Percentiles rank a stretch among this genome's conserved stretches.
These are phyloP conservation scores for Boletus vinaceobasis DNA, from an alignment of 768 basidiomycete species.

Conservation along the genomic window DNA sequence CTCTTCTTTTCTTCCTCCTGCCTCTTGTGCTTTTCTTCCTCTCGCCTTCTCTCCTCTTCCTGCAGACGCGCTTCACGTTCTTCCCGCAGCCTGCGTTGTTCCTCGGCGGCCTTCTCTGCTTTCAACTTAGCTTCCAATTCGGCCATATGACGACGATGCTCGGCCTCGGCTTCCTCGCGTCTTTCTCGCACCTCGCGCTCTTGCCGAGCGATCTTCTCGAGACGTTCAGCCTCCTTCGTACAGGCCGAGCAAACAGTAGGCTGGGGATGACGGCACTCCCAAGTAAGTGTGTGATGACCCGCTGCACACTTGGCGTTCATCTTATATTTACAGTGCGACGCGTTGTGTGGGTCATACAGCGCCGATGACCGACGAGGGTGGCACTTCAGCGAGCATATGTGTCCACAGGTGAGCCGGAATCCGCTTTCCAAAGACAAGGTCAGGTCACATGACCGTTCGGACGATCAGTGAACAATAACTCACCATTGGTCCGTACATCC, in stretches of 20 bases:
- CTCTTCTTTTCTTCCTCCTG: too few species aligned
- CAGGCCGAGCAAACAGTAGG: conserved; percentile 44
- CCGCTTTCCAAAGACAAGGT: neutral
- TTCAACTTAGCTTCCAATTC: conserved; percentile 29
- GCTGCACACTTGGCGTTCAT: conserved; percentile 37
- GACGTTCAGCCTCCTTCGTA: conserved; percentile 35
- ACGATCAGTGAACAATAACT: conserved; percentile 1
- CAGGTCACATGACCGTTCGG: neutral
- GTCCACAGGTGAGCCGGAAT: conserved; percentile 24
- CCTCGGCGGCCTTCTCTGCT: conserved; percentile 2
- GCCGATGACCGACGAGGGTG: conserved; percentile 49
- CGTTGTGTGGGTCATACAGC: conserved; percentile 3
- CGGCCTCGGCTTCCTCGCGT: conserved; percentile 33
- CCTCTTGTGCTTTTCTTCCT: too few species aligned
- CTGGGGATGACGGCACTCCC: conserved; percentile 40
- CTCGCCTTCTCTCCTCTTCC: too few species aligned
- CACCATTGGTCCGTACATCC: conserved; percentile 62
- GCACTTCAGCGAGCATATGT: conserved; percentile 57
- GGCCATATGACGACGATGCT: conserved; percentile 38
- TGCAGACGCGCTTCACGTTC: too few species aligned
- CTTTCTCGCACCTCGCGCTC: conserved; percentile 21
- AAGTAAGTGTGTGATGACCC: conserved; percentile 40
- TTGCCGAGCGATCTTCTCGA: conserved; percentile 35
- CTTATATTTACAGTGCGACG: conserved; percentile 40
- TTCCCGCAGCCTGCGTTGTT: neutral